Percentiles rank a stretch among this genome's conserved stretches.
Evolutionary conservation across 495 filamentous ascomycete genomes (phyloP).

Genomic region (Aspergillus campestris): DNA sequence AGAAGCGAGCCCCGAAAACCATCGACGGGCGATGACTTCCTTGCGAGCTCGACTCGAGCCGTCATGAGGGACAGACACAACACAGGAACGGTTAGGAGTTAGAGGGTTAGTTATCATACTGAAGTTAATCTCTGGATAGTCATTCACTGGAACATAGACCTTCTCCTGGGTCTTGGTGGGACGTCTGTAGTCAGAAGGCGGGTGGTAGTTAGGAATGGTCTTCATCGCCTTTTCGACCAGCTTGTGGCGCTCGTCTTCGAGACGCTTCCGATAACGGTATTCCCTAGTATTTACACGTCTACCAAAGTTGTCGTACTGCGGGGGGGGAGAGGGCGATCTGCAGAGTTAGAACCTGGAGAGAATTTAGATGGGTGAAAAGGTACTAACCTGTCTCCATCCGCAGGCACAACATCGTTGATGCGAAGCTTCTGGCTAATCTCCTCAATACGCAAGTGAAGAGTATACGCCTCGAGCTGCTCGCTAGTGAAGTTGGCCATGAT

Average conservation of each 20-base stretch:
- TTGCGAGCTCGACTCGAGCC: conserved; percentile 42
- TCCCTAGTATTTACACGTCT: conserved; percentile 97
- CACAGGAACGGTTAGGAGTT: conserved; percentile 60
- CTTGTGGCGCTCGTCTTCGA: conserved; percentile 98
- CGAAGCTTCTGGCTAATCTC: conserved; percentile 98
- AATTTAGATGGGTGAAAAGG: not conserved
- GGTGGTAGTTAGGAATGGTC: conserved; percentile 96
- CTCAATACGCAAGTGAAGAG: conserved; percentile 88
- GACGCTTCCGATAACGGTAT: conserved; percentile 91
- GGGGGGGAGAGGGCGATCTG: conserved; percentile 90
- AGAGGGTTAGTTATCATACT: conserved; percentile 99
- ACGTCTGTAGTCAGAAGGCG: conserved; percentile 92
- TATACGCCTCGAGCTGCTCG: conserved; percentile 96
- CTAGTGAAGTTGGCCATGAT: conserved; percentile 96
- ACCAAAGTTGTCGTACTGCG: conserved; percentile 98
- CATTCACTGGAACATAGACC: conserved; percentile 99
- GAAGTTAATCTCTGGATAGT: conserved; percentile 99
- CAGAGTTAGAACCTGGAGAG: not conserved
- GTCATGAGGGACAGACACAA: conserved; percentile 36
- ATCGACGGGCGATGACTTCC: conserved; percentile 27
- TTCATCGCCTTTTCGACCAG: conserved; percentile 97
- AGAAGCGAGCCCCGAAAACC: conserved; percentile 38
- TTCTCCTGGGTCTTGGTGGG: conserved; percentile 99
- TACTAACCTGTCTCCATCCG: conserved; percentile 76
- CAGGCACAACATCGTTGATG: conserved; percentile 95